phyloP scores from a whole-genome alignment of 805 yeast genomes.

The Saccharomycopsis microspora region DNA sequence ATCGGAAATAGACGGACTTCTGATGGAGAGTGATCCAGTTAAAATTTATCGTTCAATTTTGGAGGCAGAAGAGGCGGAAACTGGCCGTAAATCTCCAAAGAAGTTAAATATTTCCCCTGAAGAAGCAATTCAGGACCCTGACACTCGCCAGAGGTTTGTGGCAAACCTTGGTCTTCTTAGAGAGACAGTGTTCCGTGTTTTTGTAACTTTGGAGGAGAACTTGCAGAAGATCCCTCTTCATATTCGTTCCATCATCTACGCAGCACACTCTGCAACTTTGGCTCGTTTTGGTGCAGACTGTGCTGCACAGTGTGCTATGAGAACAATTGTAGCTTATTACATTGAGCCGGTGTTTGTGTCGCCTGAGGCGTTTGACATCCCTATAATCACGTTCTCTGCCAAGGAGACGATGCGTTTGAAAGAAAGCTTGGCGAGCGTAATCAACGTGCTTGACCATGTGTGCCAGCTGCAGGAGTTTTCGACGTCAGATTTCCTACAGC shows the following conservation, averaged over 20 bases:
- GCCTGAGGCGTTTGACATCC: conserved; percentile 50
- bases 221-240: conserved; percentile 42
- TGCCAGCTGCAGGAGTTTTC: conserved; percentile 59
- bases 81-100: not conserved
- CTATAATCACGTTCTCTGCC: conserved; percentile 20
- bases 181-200: conserved; percentile 44
- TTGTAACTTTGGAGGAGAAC: conserved; percentile 37
- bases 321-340: conserved; percentile 43
- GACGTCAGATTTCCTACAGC: conserved; percentile 54
- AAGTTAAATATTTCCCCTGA: conserved; percentile 17
- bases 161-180: conserved; percentile 37
- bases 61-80: conserved; percentile 7
- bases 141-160: conserved; percentile 37
- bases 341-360: conserved; percentile 33
- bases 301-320: conserved; percentile 57
- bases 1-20: conserved; percentile 28
- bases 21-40: conserved; percentile 75
- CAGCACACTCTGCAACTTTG: conserved; percentile 29
- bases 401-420: conserved; percentile 15
- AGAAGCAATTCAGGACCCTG: conserved; percentile 33
- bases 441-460: conserved; percentile 52
- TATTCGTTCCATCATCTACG: conserved; percentile 41
- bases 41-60: conserved; percentile 33
- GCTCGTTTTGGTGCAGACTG: conserved; percentile 43
- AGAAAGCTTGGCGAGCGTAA: conserved; percentile 45